phyloP scores from a whole-genome alignment of 148 eudicot genomes.

The Diospyros lotus region DNA sequence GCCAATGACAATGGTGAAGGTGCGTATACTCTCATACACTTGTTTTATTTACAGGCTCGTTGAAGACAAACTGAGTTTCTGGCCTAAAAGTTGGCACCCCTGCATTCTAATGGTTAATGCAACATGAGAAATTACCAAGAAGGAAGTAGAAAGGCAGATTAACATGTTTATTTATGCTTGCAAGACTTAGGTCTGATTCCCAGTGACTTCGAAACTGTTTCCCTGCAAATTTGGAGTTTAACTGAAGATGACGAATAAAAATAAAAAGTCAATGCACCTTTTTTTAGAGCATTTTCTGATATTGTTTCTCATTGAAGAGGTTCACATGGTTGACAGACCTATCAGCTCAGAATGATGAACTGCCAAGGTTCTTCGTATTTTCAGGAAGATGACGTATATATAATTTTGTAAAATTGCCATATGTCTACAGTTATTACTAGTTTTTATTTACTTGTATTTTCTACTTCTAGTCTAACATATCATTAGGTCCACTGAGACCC shows the following conservation, averaged over 20 bases:
- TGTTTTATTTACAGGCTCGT: background rate
- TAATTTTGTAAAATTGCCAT: background rate
- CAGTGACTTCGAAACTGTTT: background rate
- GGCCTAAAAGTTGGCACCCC: background rate
- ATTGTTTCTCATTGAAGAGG: conserved; percentile 3
- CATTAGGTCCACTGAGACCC: too few species aligned
- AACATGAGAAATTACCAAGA: background rate
- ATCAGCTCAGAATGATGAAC: background rate
- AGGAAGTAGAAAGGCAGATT: background rate
- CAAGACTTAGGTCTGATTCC: background rate
- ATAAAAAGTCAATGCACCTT: background rate
- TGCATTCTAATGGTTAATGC: too few species aligned
- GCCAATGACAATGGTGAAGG: conserved; percentile 72
- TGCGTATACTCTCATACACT: conserved; percentile 11
- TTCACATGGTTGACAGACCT: background rate
- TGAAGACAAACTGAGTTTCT: background rate
- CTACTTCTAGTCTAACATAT: too few species aligned
- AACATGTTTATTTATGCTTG: background rate
- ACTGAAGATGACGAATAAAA: background rate
- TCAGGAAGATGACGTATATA: background rate
- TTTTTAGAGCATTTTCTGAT: background rate
- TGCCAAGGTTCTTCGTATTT: background rate
- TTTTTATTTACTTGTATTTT: too few species aligned
- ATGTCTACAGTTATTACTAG: too few species aligned
- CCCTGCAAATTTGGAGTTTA: background rate